These are phyloP conservation scores for Nicotiana tomentosiformis DNA, from an alignment of 257 asterid species.

Conservation along the genomic window DNA sequence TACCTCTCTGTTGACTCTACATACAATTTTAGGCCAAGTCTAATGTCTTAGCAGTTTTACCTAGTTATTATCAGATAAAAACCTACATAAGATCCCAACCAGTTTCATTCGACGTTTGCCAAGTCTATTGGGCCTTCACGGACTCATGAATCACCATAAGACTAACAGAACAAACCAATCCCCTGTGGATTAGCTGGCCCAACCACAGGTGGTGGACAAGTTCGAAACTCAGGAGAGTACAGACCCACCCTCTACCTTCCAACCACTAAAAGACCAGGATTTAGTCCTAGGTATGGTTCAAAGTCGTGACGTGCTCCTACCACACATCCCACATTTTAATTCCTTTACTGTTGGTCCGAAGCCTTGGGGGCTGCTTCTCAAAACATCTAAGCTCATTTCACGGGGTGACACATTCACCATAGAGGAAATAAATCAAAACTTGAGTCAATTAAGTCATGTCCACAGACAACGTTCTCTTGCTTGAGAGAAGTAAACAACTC, in stretches of 20 bases:
- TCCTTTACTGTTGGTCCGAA: background rate
- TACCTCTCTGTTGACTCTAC: background rate
- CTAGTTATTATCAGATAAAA: background rate
- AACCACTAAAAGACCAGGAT: background rate
- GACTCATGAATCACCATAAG: background rate
- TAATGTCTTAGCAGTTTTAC: background rate
- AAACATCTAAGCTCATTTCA: background rate
- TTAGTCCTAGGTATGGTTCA: background rate
- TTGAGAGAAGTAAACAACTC: conserved; percentile 31
- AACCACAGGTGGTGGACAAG: background rate
- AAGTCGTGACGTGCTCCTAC: background rate
- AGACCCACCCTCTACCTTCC: background rate
- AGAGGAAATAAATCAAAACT: background rate
- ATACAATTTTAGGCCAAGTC: background rate
- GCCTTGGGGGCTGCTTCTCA: background rate
- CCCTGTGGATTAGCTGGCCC: background rate
- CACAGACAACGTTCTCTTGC: background rate
- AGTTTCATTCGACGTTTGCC: background rate
- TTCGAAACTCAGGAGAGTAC: background rate
- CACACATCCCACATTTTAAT: background rate
- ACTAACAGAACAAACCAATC: background rate
- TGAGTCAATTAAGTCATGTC: background rate
- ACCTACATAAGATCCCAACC: background rate
- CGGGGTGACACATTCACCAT: background rate
- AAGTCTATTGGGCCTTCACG: background rate